Base-by-base conservation (phyloP, 2,329 filamentous ascomycete species). In the Rhexocercosporidium sp. region DNA sequence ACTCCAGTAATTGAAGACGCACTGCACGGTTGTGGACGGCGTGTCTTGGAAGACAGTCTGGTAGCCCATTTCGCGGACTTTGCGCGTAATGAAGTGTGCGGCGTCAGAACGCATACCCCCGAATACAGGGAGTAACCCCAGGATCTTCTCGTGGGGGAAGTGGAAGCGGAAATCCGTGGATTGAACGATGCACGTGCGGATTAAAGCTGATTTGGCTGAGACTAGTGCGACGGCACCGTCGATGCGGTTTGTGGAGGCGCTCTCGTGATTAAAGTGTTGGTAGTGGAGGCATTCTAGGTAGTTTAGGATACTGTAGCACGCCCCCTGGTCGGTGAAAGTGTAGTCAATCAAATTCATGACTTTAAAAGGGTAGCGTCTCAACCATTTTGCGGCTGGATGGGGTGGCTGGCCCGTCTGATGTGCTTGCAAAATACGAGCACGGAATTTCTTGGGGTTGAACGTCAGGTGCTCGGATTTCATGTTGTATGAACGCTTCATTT, bases 181-280 rank as follows among this genome's bases (percentile, higher is more conserved):
- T 29, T 62, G 59, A 14, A 62, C 18, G 59, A 62, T 62, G 3
- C n/a, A 20, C 12, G 59, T 62, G 59, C 59, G 59, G 59, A 62
- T 51, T 3, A 62, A 20, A 27, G 59, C 59, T 20, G 75, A 75
- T 82, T 83, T 79, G 84, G 86, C 82, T 88, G 82, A 76, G 87
- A 77, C 70, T 82, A 83, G 78, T 78, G 79, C 74, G 81, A 78
- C 72, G 79, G 77, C 71, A 83, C 82, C 85, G 87, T 88, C 74
- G 73, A 77, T 69, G 60, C 54, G 59, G 49, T 25, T 62, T 37
- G 67, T 72, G 64, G 67, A 25, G 1, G n/a, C 9, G 25, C 34
- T 53, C 29, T 31, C 14, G 46, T 27, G 34, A 12, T 62, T 62
- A 20, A 34, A 25, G 11, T 25, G 46, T 12, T 12, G 9, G 27